Evolutionary conservation across 129 eudicot species (phyloP).

Genomic region (Kitagawia praeruptora): DNA sequence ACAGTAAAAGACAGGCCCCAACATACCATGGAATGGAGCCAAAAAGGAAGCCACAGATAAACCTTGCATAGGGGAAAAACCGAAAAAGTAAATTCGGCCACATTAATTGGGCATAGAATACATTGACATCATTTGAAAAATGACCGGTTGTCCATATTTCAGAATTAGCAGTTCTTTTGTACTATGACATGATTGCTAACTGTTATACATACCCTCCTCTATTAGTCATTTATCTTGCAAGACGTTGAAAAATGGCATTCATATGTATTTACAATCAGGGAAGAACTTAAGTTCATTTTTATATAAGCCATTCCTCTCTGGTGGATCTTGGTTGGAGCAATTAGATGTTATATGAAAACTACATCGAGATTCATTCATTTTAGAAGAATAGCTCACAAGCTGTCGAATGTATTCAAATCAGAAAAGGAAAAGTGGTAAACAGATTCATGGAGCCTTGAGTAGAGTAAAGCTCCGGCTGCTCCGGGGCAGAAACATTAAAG

Average conservation of each 20-base stretch:
- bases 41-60: conserved; percentile 62
- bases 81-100: conserved; percentile 1
- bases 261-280: not conserved
- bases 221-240: not conserved
- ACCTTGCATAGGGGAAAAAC: conserved; percentile 43
- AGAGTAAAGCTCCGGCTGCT: too few species aligned
- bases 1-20: conserved; percentile 68
- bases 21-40: conserved; percentile 90
- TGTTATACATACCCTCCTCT: not conserved
- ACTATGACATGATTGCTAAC: not conserved
- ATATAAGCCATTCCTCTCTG: not conserved
- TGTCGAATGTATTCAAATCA: not conserved
- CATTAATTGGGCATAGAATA: not conserved
- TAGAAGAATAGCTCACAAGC: too few species aligned
- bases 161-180: not conserved
- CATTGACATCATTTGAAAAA: not conserved
- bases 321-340: not conserved
- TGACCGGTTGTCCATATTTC: not conserved
- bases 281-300: not conserved
- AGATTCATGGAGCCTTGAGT: too few species aligned
- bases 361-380: too few species aligned
- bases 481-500: not conserved
- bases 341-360: not conserved
- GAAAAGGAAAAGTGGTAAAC: too few species aligned
- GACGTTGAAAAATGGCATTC: not conserved